Conservation (phyloP, 495 filamentous ascomycete genomes). For the Copromyces sp. region DNA sequence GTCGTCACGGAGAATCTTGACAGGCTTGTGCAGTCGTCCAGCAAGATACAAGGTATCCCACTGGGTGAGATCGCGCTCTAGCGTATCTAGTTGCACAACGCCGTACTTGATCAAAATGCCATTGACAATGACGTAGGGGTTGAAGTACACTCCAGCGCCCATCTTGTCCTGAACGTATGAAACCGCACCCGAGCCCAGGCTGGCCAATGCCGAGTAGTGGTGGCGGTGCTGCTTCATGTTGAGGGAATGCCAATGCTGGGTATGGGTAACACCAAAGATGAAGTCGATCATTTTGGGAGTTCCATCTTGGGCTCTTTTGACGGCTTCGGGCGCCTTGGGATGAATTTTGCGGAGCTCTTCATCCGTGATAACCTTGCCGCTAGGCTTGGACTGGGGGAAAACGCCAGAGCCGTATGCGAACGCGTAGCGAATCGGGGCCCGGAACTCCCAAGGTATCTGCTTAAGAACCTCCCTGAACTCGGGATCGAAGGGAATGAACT, state of each 20-base stretch:
- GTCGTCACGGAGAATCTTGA: slow-evolving; percentile 93
- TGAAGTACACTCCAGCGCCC: slow-evolving; percentile 95
- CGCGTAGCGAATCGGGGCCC: slow-evolving; percentile 86
- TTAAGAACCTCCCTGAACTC: slow-evolving; percentile 88
- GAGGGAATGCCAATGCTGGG: slow-evolving; percentile 92
- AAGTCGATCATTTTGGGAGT: slow-evolving; percentile 96
- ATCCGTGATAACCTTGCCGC: slow-evolving; percentile 35
- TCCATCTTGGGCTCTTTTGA: slow-evolving; percentile 71
- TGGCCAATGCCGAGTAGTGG: slow-evolving; percentile 85
- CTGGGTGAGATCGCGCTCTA: slow-evolving; percentile 73
- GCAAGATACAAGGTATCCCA: slow-evolving; percentile 94
- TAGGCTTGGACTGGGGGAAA: slow-evolving; percentile 61
- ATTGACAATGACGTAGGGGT: slow-evolving; percentile 90
- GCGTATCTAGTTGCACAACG: slow-evolving; percentile 80
- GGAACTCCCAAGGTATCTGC: slow-evolving; percentile 84
- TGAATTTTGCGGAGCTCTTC: slow-evolving; percentile 53
- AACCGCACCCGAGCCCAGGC: slow-evolving; percentile 72
- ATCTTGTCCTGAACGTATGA: slow-evolving; percentile 75
- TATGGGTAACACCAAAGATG: slow-evolving; percentile 90
- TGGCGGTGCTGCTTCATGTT: slow-evolving; percentile 82
- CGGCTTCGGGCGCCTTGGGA: slow-evolving; percentile 63
- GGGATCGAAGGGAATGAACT: slow-evolving; percentile 86
- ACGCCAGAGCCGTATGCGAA: slow-evolving; percentile 97
- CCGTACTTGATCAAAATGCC: slow-evolving; percentile 96
- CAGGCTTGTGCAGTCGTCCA: slow-evolving; percentile 89